Percentiles rank a stretch among this genome's conserved stretches.
Evolutionary conservation across 2,329 filamentous ascomycete species (phyloP).

Genomic region (Thelonectria blattea): DNA sequence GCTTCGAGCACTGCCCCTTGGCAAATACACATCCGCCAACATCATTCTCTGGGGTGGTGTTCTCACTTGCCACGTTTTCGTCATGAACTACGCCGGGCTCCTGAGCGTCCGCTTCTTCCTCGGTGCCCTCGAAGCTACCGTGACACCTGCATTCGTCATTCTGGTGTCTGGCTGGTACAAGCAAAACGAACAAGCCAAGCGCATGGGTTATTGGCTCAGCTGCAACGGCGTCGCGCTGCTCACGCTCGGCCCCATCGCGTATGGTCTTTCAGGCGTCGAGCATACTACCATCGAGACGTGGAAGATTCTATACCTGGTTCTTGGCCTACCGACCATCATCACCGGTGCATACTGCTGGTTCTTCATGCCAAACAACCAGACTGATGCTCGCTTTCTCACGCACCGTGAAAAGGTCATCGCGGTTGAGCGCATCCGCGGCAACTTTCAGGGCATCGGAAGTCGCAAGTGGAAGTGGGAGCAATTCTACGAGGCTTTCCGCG

Average conservation of each 20-base stretch:
- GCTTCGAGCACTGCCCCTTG: conserved; percentile 42
- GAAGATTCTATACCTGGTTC: conserved; percentile 39
- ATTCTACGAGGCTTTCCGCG: conserved; percentile 43
- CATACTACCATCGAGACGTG: conserved; percentile 42
- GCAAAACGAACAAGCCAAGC: conserved; percentile 41
- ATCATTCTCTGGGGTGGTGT: conserved; percentile 49
- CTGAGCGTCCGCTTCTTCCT: conserved; percentile 32
- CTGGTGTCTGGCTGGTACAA: conserved; percentile 38
- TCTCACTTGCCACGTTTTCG: conserved; percentile 31
- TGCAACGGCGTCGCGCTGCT: conserved; percentile 32
- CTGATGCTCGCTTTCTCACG: conserved; percentile 60
- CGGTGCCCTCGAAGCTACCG: conserved; percentile 35
- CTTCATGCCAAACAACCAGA: conserved; percentile 67
- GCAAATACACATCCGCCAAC: conserved; percentile 44
- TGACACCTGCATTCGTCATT: conserved; percentile 36
- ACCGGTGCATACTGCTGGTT: conserved; percentile 53
- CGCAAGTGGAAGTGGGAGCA: conserved; percentile 47
- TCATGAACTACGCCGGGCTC: conserved; percentile 31
- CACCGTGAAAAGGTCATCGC: conserved; percentile 62
- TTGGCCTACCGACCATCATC: conserved; percentile 47
- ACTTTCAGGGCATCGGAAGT: conserved; percentile 50
- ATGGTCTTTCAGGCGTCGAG: conserved; percentile 28
- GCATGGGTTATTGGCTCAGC: conserved; percentile 36
- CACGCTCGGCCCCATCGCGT: conserved; percentile 29
- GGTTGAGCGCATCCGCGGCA: conserved; percentile 60